Percentiles rank a stretch among this genome's conserved stretches.
Evolutionary conservation across 768 basidiomycete genomes (phyloP).

Genomic region (Psilocybe azurescens): DNA sequence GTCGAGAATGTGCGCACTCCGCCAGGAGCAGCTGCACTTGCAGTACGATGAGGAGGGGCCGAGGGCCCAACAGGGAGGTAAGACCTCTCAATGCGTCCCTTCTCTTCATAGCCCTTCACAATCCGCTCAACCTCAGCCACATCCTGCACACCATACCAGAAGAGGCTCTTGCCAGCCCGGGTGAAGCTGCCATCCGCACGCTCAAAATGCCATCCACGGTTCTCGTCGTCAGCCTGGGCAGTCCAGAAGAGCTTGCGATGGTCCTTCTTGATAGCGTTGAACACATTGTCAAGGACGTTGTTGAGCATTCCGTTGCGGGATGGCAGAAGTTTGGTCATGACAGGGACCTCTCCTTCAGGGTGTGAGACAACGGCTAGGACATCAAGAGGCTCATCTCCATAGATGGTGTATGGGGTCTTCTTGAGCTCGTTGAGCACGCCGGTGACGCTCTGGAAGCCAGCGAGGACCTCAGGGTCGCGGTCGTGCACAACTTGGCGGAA

Average conservation of each 20-base stretch:
- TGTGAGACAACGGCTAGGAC: conserved; percentile 94
- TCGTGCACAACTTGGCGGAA: conserved; percentile 95
- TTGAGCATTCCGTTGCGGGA: conserved; percentile 91
- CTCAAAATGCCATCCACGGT: conserved; percentile 98
- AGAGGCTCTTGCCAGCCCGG: conserved; percentile 88
- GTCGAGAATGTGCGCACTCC: conserved; percentile 67
- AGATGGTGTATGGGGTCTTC: conserved; percentile 87
- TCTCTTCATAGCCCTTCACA: conserved; percentile 76
- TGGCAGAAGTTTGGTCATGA: conserved; percentile 91
- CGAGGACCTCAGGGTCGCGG: conserved; percentile 89
- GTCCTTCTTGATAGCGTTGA: conserved; percentile 95
- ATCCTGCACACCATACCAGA: conserved; percentile 97
- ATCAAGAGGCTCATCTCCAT: conserved; percentile 98
- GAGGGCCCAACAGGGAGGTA: conserved; percentile 89
- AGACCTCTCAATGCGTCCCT: conserved; percentile 83
- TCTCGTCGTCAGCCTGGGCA: conserved; percentile 94
- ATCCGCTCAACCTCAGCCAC: conserved; percentile 89
- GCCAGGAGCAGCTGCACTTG: conserved; percentile 30
- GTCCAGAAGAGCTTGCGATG: conserved; percentile 97
- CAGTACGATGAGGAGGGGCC: conserved; percentile 58
- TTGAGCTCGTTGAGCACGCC: conserved; percentile 85
- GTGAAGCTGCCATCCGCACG: conserved; percentile 98
- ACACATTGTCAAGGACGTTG: conserved; percentile 96
- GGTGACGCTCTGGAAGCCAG: conserved; percentile 84
- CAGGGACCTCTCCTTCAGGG: conserved; percentile 85